These are phyloP conservation scores for Trichosanthes truncata DNA, from an alignment of 306 rosid genomes.

Conservation along the genomic window DNA sequence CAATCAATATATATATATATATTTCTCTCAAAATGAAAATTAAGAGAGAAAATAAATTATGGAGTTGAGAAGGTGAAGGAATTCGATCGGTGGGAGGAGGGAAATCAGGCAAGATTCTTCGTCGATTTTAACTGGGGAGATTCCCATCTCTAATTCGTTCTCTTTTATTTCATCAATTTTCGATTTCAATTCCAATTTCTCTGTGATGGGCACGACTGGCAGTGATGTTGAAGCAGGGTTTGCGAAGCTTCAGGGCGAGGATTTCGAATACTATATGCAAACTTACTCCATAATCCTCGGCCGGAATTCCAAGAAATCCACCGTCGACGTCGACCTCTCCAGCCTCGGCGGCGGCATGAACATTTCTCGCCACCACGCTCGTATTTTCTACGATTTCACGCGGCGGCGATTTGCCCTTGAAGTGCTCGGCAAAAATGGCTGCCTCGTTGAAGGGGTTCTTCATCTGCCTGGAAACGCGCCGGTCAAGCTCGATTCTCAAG, in stretches of 20 bases:
- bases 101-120: neutral
- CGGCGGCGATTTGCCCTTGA: slow-evolving; percentile 97
- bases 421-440: slow-evolving; percentile 90
- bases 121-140: neutral
- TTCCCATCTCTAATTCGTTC: neutral
- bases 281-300: slow-evolving; percentile 95
- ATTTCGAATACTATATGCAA: slow-evolving; percentile 98
- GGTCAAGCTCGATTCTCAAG: slow-evolving; percentile 93
- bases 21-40: neutral
- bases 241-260: slow-evolving; percentile 97
- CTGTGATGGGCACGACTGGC: slow-evolving; percentile 29
- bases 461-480: slow-evolving; percentile 90
- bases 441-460: slow-evolving; percentile 92
- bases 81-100: neutral
- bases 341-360: slow-evolving; percentile 99
- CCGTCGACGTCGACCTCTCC: slow-evolving; percentile 92
- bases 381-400: slow-evolving; percentile 90
- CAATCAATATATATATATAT: no score
- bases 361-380: slow-evolving; percentile 96
- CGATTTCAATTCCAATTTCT: neutral
- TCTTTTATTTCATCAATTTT: neutral
- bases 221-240: slow-evolving; percentile 96
- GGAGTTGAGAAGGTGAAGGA: neutral
- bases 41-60: neutral
- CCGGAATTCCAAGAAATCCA: slow-evolving; percentile 92